Percentiles rank a stretch among this genome's conserved stretches.
These are phyloP conservation scores for Lavandula angustifolia DNA, from an alignment of 257 asterid genomes.

Conservation along the genomic window DNA sequence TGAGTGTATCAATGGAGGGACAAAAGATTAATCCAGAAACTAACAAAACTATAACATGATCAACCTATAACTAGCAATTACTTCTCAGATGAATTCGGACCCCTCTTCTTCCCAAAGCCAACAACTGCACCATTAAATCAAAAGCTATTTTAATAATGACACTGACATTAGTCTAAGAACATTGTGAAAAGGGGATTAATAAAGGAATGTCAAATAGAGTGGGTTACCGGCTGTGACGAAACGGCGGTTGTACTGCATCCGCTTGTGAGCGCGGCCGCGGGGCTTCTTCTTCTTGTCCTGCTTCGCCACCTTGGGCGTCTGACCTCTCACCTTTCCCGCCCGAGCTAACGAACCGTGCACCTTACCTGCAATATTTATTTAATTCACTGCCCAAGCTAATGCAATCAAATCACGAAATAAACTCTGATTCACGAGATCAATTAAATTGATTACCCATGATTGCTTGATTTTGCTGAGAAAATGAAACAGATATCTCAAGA, in stretches of 20 bases:
- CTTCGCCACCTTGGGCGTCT: constrained; percentile 84
- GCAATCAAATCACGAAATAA: background rate
- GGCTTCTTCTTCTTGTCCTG: constrained; percentile 90
- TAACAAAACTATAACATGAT: background rate
- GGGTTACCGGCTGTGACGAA: constrained; percentile 81
- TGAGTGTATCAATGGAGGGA: too few relatives aligned
- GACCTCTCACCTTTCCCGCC: constrained; percentile 90
- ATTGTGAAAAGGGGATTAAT: background rate
- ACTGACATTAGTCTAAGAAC: too few relatives aligned
- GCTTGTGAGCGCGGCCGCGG: constrained; percentile 88
- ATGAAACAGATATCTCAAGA: too few relatives aligned
- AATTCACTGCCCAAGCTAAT: background rate
- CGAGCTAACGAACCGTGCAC: constrained; percentile 95
- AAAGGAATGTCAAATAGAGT: background rate
- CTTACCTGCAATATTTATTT: constrained; percentile 51
- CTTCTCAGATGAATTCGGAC: constrained; percentile 82
- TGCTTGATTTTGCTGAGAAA: background rate
- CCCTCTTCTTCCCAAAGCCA: constrained; percentile 88
- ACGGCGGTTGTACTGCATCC: constrained; percentile 81
- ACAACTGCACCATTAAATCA: constrained; percentile 53
- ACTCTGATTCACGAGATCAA: background rate
- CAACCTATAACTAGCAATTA: constrained; percentile 8
- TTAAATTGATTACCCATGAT: constrained; percentile 41
- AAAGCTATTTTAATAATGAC: background rate
- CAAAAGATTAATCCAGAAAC: background rate